Conservation (phyloP, 2,329 filamentous ascomycete species). For the Pseudogymnoascus sp. region DNA sequence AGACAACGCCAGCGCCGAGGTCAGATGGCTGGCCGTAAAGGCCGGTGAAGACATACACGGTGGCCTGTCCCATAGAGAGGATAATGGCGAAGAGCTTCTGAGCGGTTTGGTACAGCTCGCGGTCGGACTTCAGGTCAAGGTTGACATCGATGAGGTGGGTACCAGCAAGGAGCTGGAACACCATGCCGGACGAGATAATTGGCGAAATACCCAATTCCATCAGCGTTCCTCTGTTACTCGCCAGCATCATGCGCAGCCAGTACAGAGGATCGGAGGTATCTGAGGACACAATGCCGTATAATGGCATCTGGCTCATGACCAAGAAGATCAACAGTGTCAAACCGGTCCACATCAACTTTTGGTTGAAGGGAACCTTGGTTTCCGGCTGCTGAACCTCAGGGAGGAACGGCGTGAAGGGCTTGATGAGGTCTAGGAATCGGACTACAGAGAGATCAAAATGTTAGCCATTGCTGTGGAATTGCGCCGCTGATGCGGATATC, state of each 20-base stretch:
- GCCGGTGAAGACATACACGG: conserved; percentile 95
- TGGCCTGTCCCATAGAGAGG: conserved; percentile 92
- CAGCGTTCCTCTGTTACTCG: conserved; percentile 91
- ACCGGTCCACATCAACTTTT: conserved; percentile 92
- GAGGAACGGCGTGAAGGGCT: conserved; percentile 98
- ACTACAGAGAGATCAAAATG: conserved; percentile 44
- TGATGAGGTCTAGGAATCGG: conserved; percentile 98
- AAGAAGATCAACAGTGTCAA: conserved; percentile 96
- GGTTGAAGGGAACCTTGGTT: conserved; percentile 98
- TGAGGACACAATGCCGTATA: conserved; percentile 98
- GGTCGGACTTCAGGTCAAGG: conserved; percentile 98
- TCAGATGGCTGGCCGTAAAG: conserved; percentile 96
- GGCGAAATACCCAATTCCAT: conserved; percentile 97
- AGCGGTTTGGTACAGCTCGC: conserved; percentile 98
- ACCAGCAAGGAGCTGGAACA: conserved; percentile 98
- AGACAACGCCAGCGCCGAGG: conserved; percentile 94
- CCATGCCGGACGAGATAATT: conserved; percentile 99
- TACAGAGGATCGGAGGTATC: conserved; percentile 97
- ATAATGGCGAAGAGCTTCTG: conserved; percentile 99
- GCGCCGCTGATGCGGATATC: conserved; percentile 14
- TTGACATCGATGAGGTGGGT: conserved; percentile 99
- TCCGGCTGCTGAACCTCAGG: conserved; percentile 98
- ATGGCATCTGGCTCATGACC: conserved; percentile 99
- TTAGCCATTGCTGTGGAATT: conserved; percentile 21
- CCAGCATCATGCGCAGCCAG: conserved; percentile 99